A percentile compares a stretch with the other conserved stretches of the same genome.
These are phyloP conservation scores for Cercospora nicotianae DNA, from an alignment of 2,329 filamentous ascomycete species.

Conservation along the genomic window DNA sequence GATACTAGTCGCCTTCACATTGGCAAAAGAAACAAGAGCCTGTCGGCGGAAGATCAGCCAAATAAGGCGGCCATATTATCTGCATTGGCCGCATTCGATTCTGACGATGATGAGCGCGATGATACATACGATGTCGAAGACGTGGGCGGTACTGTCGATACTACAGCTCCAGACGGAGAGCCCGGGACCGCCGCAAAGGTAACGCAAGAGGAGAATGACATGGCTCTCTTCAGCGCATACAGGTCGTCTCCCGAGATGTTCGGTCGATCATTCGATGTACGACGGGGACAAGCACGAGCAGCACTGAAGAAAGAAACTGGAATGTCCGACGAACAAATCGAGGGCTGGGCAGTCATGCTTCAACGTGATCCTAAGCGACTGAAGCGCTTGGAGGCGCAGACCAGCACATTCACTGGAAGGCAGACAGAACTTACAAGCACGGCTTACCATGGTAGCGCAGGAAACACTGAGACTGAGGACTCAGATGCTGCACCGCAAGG, in stretches of 20 bases:
- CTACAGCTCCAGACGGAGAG: constrained; percentile 52
- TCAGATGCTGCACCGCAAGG: constrained; percentile 49
- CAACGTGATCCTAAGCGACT: constrained; percentile 68
- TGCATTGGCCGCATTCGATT: constrained; percentile 84
- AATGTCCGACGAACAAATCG: constrained; percentile 90
- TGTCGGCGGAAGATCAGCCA: constrained; percentile 62
- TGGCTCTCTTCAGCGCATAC: constrained; percentile 71
- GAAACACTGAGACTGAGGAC: constrained; percentile 59
- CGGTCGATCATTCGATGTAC: constrained; percentile 67
- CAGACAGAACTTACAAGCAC: constrained; percentile 67
- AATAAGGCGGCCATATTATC: constrained; percentile 85
- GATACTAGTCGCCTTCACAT: constrained; percentile 71
- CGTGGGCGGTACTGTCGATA: constrained; percentile 84
- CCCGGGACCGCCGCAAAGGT: constrained; percentile 48
- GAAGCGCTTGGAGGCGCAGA: constrained; percentile 69
- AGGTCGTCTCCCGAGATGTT: constrained; percentile 66
- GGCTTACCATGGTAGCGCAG: constrained; percentile 59
- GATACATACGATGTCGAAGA: constrained; percentile 94
- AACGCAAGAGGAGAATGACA: constrained; percentile 57
- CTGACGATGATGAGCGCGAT: constrained; percentile 92
- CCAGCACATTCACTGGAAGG: constrained; percentile 63
- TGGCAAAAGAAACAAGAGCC: constrained; percentile 62
- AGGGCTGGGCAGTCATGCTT: constrained; percentile 92
- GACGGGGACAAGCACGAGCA: constrained; percentile 62
- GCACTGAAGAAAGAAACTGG: constrained; percentile 72